A percentile compares a stretch with the other conserved stretches of the same genome.
These are phyloP conservation scores for Parachaetomium inaequale DNA, from an alignment of 495 filamentous ascomycete species.

Conservation along the genomic window DNA sequence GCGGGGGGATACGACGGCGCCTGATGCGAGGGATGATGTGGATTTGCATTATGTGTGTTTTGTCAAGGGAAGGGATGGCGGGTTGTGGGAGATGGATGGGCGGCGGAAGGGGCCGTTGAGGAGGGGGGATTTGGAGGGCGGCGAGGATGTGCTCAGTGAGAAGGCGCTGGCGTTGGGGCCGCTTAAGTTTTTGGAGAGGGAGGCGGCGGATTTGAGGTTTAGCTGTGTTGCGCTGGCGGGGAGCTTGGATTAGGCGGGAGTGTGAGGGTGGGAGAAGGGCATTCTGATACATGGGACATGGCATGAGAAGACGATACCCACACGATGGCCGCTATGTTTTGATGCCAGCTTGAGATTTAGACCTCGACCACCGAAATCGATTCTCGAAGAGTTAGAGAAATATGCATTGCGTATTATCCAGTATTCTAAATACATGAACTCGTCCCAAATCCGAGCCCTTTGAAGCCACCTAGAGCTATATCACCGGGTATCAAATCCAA, in stretches of 20 bases:
- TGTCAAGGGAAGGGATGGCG: slow-evolving; percentile 64
- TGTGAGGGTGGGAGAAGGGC: neutral
- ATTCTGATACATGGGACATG: neutral
- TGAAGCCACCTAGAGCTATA: neutral
- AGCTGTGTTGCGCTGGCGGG: slow-evolving; percentile 69
- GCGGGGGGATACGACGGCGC: slow-evolving; percentile 69
- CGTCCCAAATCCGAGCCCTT: neutral
- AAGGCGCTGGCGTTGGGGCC: slow-evolving; percentile 60
- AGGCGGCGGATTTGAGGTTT: slow-evolving; percentile 66
- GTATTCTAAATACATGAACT: neutral
- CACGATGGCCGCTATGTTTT: too few relatives aligned
- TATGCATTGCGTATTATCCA: slow-evolving; percentile 4
- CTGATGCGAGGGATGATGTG: slow-evolving; percentile 61
- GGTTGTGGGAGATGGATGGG: slow-evolving; percentile 84
- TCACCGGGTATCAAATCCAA: slow-evolving; percentile 14
- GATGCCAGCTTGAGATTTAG: neutral
- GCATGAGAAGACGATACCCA: too few relatives aligned
- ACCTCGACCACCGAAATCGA: neutral
- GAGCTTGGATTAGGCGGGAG: slow-evolving; percentile 50
- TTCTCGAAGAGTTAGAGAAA: neutral
- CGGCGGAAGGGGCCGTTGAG: slow-evolving; percentile 65
- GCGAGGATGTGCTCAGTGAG: slow-evolving; percentile 67
- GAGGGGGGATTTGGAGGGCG: slow-evolving; percentile 49
- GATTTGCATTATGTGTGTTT: slow-evolving; percentile 85
- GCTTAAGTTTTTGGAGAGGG: slow-evolving; percentile 60